Evolutionary conservation across 306 rosid species (phyloP).

Genomic region (Lathyrus oleraceus): DNA sequence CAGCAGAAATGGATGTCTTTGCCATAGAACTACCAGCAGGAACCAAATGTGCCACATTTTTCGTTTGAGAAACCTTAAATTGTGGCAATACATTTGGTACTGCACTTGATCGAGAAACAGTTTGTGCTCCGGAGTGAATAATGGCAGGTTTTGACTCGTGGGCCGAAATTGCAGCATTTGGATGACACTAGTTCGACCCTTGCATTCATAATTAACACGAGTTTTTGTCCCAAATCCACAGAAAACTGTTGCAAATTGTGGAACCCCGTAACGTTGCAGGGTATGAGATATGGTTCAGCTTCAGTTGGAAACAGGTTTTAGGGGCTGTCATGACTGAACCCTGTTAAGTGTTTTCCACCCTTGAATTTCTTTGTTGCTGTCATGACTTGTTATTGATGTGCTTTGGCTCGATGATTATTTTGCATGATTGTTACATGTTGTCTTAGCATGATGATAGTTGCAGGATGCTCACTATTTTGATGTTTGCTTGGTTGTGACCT

Average conservation of each 20-base stretch:
- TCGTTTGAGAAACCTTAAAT: conserved; percentile 57
- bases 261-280: conserved; percentile 71
- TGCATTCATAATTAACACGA: conserved; percentile 78
- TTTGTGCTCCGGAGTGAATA: conserved; percentile 3
- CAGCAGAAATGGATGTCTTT: conserved; percentile 41
- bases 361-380: no score
- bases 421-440: no score
- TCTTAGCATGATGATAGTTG: no score
- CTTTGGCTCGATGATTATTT: no score
- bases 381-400: no score
- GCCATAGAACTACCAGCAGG: conserved; percentile 46
- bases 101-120: conserved; percentile 5
- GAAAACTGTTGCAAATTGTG: conserved; percentile 68
- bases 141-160: not conserved
- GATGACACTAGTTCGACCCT: conserved; percentile 73
- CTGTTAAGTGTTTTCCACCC: no score
- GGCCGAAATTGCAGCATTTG: conserved; percentile 26
- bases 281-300: conserved; percentile 61
- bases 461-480: no score
- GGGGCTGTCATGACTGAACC: no score
- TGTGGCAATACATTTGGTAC: conserved; percentile 44
- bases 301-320: no score
- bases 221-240: conserved; percentile 90
- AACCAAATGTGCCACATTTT: conserved; percentile 44
- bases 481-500: no score